Conservation (phyloP, 108 stramenopile genomes). For the Discostella stelligeroides region DNA sequence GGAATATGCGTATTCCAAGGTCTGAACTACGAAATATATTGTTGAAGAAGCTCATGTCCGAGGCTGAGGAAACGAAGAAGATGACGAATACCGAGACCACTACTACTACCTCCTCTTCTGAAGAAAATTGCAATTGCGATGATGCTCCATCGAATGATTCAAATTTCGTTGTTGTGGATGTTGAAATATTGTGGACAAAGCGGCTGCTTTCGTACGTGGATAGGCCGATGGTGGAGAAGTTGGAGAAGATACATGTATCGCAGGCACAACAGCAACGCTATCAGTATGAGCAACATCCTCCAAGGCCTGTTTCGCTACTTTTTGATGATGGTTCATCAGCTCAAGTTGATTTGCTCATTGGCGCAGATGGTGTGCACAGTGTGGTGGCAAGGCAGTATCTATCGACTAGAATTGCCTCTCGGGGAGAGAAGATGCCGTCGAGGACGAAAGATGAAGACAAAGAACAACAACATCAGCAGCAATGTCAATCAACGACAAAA, state of each 20-base stretch:
- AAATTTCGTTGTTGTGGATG: background rate
- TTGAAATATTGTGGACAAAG: slow-evolving; percentile 36
- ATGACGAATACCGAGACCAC: background rate
- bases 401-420: slow-evolving; percentile 18
- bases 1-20: slow-evolving; percentile 83
- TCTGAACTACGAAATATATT: slow-evolving; percentile 62
- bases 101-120: too few relatives aligned
- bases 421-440: background rate
- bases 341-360: slow-evolving; percentile 74
- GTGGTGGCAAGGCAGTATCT: slow-evolving; percentile 56
- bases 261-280: background rate
- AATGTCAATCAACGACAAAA: slow-evolving; percentile 31
- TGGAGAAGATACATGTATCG: slow-evolving; percentile 32
- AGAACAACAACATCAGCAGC: slow-evolving; percentile 14
- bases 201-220: slow-evolving; percentile 43
- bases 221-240: slow-evolving; percentile 33
- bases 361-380: slow-evolving; percentile 86
- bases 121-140: background rate
- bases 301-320: slow-evolving; percentile 34
- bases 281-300: background rate
- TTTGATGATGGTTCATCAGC: slow-evolving; percentile 58
- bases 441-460: background rate
- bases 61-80: slow-evolving; percentile 1
- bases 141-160: background rate
- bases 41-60: slow-evolving; percentile 46